Evolutionary conservation across 768 basidiomycete genomes (phyloP).

Genomic region (Neoboletus magnificus): DNA sequence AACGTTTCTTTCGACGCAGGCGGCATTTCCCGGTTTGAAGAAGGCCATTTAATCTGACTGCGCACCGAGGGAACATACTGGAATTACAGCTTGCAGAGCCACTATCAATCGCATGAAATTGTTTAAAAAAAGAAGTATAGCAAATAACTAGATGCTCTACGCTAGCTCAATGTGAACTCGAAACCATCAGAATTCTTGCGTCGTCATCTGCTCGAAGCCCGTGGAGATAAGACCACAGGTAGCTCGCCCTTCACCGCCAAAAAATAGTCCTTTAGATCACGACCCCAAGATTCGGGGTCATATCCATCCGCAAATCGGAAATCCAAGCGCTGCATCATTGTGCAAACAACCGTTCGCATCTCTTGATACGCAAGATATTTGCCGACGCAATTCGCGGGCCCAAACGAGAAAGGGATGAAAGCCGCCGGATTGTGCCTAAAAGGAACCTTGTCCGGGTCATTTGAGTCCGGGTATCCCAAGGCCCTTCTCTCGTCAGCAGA

Average conservation of each 20-base stretch:
- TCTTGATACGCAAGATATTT: conserved; percentile 43
- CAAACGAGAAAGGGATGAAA: conserved; percentile 45
- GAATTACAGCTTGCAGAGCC: conserved; percentile 10
- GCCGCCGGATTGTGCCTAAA: conserved; percentile 35
- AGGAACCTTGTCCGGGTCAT: conserved; percentile 25
- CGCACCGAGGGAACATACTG: conserved; percentile 9
- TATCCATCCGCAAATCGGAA: conserved; percentile 39
- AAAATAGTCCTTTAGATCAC: conserved; percentile 37
- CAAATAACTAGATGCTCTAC: conserved; percentile 27
- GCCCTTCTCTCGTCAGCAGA: conserved; percentile 24
- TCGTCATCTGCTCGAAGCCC: conserved; percentile 19
- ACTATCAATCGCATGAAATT: conserved; percentile 11
- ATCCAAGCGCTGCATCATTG: conserved; percentile 40
- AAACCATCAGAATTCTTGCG: conserved; percentile 8
- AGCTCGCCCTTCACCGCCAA: conserved; percentile 35
- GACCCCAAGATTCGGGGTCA: conserved; percentile 32
- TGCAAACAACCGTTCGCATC: conserved; percentile 38
- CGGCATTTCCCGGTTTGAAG: background rate
- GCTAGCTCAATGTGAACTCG: conserved; percentile 19
- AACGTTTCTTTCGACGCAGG: background rate
- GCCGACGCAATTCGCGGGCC: conserved; percentile 45
- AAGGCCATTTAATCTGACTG: background rate
- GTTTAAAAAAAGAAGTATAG: conserved; percentile 5
- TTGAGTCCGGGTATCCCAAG: conserved; percentile 25
- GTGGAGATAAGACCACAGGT: conserved; percentile 36